Evolutionary conservation across 352 stramenopile species (phyloP).

Genomic region (Phytophthora citrophthora): DNA sequence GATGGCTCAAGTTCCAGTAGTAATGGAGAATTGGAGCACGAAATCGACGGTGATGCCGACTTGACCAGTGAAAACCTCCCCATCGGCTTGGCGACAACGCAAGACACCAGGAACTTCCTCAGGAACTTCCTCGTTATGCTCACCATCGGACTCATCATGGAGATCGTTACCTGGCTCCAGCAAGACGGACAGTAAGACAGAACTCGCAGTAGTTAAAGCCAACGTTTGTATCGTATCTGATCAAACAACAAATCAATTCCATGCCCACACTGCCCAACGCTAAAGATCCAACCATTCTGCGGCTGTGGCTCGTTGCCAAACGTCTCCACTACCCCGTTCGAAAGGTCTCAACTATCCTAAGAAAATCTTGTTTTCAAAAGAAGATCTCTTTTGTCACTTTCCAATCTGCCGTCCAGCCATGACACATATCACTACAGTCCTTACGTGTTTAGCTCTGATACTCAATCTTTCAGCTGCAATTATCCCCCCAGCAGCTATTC

Average conservation of each 20-base stretch:
- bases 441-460: constrained; percentile 6
- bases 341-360: not conserved
- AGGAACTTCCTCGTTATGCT: not conserved
- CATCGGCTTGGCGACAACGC: not conserved
- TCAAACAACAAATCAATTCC: too few relatives aligned
- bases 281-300: not conserved
- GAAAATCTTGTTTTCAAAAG: too few relatives aligned
- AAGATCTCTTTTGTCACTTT: not conserved
- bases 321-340: not conserved
- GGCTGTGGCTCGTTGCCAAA: not conserved
- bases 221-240: not conserved
- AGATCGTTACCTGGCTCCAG: not conserved
- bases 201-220: not conserved
- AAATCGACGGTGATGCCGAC: constrained; percentile 11
- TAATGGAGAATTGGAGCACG: not conserved
- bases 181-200: too few relatives aligned
- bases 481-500: constrained; percentile 8
- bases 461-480: not conserved
- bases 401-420: not conserved
- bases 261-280: too few relatives aligned
- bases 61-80: constrained; percentile 8
- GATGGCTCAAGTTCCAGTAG: constrained; percentile 2
- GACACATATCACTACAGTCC: not conserved
- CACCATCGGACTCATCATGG: not conserved
- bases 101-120: not conserved